Evolutionary conservation across 2,329 filamentous ascomycete species (phyloP).

Genomic region (Exophiala sideris): DNA sequence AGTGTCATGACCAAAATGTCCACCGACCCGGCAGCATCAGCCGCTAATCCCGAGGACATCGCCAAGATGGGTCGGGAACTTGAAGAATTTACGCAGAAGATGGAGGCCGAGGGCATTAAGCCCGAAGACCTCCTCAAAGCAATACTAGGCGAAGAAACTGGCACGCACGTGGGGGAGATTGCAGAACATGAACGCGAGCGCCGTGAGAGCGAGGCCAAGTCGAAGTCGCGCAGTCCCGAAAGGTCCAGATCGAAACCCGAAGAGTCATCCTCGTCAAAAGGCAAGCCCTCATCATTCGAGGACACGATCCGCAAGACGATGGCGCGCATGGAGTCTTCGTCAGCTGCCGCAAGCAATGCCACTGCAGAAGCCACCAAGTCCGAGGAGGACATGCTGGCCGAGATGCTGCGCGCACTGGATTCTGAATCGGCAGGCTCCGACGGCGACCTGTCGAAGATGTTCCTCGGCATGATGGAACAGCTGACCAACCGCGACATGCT

Average conservation of each 20-base stretch:
- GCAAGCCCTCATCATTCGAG: slow-evolving; percentile 58
- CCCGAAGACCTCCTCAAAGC: slow-evolving; percentile 33
- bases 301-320: slow-evolving; percentile 92
- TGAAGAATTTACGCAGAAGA: slow-evolving; percentile 34
- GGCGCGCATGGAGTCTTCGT: slow-evolving; percentile 90
- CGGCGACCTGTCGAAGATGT: slow-evolving; percentile 89
- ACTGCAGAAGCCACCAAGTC: slow-evolving; percentile 56
- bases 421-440: slow-evolving; percentile 60
- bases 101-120: slow-evolving; percentile 31
- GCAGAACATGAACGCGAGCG: slow-evolving; percentile 24
- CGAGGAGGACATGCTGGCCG: slow-evolving; percentile 79
- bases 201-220: slow-evolving; percentile 24
- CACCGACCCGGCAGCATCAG: slow-evolving; percentile 21
- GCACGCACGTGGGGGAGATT: slow-evolving; percentile 14
- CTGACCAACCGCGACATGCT: slow-evolving; percentile 97
- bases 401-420: slow-evolving; percentile 87
- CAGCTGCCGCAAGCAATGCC: slow-evolving; percentile 74
- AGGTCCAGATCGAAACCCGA: slow-evolving; percentile 17
- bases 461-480: slow-evolving; percentile 98
- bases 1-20: slow-evolving; percentile 24
- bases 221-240: slow-evolving; percentile 26
- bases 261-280: slow-evolving; percentile 33
- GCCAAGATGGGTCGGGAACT: slow-evolving; percentile 27
- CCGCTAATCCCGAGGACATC: slow-evolving; percentile 23
- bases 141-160: slow-evolving; percentile 31